Evolutionary conservation across 345 rosid genomes (phyloP).

Genomic region (Eucalyptus polyanthemos): DNA sequence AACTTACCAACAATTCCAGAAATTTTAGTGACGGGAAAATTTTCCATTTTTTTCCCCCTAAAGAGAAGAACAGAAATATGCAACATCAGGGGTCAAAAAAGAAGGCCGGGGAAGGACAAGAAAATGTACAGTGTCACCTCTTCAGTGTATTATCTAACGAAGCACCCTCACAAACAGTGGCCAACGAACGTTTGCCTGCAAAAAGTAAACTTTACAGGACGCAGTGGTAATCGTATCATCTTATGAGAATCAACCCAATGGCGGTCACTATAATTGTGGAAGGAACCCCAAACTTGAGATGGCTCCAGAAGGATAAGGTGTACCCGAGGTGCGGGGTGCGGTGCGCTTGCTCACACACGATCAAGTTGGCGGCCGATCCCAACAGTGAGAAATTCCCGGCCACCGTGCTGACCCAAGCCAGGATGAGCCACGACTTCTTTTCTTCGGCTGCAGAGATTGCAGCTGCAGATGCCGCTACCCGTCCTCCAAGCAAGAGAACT

Average conservation of each 20-base stretch:
- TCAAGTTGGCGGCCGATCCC: constrained; percentile 15
- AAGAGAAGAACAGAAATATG: background rate
- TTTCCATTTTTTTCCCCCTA: background rate
- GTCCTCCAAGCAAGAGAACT: constrained; percentile 17
- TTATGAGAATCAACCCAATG: constrained; percentile 9
- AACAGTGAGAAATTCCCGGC: constrained; percentile 16
- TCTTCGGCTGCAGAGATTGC: constrained; percentile 1
- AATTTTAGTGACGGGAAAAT: background rate
- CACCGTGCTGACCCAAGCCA: constrained; percentile 19
- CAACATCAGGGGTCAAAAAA: background rate
- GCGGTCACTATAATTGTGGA: constrained; percentile 12
- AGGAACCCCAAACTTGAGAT: constrained; percentile 10
- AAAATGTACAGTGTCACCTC: background rate
- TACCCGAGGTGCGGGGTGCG: background rate
- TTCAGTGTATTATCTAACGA: background rate
- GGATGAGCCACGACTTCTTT: constrained; percentile 14
- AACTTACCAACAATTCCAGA: background rate
- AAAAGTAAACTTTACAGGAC: background rate
- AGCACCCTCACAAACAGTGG: background rate
- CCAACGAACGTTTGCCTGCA: background rate
- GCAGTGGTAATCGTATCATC: background rate
- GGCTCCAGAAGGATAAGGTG: constrained; percentile 12
- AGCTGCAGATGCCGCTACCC: constrained; percentile 16
- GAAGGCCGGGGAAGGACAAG: background rate
- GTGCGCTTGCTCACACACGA: constrained; percentile 23